Evolutionary conservation across 176 grass and related monocot genomes (phyloP).

Genomic region (Olyra latifolia): DNA sequence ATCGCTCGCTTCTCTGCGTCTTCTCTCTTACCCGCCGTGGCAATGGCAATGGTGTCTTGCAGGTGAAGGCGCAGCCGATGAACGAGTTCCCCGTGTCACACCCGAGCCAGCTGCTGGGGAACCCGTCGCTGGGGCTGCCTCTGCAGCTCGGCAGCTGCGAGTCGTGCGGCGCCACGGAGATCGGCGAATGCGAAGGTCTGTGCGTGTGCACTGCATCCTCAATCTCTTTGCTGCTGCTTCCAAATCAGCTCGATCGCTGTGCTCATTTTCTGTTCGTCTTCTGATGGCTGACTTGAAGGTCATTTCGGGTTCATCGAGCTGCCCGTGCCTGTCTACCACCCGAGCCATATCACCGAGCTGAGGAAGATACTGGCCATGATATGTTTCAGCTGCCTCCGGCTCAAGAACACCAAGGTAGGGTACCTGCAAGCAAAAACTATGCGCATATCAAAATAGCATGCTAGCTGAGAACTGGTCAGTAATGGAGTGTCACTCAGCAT

Average conservation of each 20-base stretch:
- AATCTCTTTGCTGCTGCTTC: not conserved
- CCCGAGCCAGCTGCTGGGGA: slow-evolving; percentile 22
- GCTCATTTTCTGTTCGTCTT: not conserved
- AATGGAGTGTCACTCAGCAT: not conserved
- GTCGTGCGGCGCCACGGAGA: slow-evolving; percentile 6
- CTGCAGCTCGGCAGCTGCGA: slow-evolving; percentile 29
- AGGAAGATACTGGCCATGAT: slow-evolving; percentile 35
- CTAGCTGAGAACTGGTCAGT: not conserved
- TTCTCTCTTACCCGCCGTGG: too few relatives aligned
- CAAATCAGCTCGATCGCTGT: not conserved
- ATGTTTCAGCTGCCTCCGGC: slow-evolving; percentile 36
- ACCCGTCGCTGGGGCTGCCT: slow-evolving; percentile 29
- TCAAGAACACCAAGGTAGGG: slow-evolving; percentile 39
- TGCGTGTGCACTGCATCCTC: too few relatives aligned
- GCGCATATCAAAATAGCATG: not conserved
- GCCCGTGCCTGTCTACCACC: slow-evolving; percentile 36
- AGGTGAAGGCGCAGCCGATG: slow-evolving; percentile 24
- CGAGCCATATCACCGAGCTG: slow-evolving; percentile 23
- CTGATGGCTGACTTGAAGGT: not conserved
- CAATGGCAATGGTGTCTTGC: too few relatives aligned
- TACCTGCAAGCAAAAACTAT: not conserved
- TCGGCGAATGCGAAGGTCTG: not conserved
- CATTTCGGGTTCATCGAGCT: slow-evolving; percentile 44
- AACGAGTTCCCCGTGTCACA: not conserved
- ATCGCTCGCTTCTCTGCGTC: too few relatives aligned